phyloP scores from a whole-genome alignment of 2,329 filamentous ascomycete species.

The Exophiala lecanii-corni region DNA sequence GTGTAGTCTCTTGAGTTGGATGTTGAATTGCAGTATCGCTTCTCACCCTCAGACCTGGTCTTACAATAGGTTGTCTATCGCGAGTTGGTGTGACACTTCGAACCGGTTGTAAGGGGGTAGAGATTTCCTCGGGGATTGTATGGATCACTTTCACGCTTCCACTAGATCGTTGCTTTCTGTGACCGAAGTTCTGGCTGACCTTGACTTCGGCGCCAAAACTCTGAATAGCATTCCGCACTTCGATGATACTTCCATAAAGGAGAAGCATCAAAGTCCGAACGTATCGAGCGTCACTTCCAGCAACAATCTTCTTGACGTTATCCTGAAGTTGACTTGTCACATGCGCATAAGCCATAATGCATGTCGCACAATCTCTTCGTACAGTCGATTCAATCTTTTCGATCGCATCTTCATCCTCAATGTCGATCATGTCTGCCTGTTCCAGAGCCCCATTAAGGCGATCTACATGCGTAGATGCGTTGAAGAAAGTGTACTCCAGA shows the following conservation, averaged over 20 bases:
- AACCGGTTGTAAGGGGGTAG: constrained; percentile 29
- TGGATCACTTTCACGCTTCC: constrained; percentile 29
- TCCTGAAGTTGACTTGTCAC: constrained; percentile 47
- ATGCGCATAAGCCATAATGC: constrained; percentile 47
- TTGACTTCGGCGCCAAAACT: constrained; percentile 44
- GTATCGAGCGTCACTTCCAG: constrained; percentile 52
- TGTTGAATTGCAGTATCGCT: constrained; percentile 50
- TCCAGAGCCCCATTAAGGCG: constrained; percentile 53
- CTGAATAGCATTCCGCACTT: constrained; percentile 56
- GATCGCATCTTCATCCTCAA: constrained; percentile 48
- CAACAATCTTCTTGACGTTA: constrained; percentile 48
- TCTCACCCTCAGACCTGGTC: constrained; percentile 41
- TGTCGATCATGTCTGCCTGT: constrained; percentile 44
- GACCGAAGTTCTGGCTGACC: constrained; percentile 18
- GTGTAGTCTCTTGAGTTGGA: constrained; percentile 27
- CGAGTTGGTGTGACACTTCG: constrained; percentile 43
- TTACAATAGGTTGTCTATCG: constrained; percentile 32
- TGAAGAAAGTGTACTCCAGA: constrained; percentile 53
- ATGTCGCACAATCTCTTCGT: constrained; percentile 45
- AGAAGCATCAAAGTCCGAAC: constrained; percentile 56
- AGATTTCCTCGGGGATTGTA: constrained; percentile 30
- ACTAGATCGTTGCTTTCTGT: constrained; percentile 29
- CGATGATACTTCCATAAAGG: constrained; percentile 54
- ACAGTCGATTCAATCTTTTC: constrained; percentile 38
- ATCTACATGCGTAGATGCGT: constrained; percentile 53